A percentile compares a stretch with the other conserved stretches of the same genome.
These are phyloP conservation scores for Calonectria hongkongensis DNA, from an alignment of 2,329 filamentous ascomycete genomes.

Conservation along the genomic window DNA sequence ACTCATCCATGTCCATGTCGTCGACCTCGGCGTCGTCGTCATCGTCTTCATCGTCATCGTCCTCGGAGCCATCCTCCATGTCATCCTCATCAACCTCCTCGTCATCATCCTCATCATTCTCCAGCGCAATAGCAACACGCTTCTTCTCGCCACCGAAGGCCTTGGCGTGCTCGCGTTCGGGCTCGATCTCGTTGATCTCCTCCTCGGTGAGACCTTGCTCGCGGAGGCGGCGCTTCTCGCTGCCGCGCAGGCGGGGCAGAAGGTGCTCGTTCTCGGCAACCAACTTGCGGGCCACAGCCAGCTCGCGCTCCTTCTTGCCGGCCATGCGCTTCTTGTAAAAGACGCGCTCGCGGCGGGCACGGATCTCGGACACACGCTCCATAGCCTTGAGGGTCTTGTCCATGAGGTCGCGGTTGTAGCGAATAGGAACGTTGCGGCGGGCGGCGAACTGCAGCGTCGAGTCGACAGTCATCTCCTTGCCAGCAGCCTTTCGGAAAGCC, in stretches of 20 bases:
- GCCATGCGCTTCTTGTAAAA: constrained; percentile 97
- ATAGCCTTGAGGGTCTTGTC: constrained; percentile 93
- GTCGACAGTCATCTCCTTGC: constrained; percentile 95
- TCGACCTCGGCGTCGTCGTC: constrained; percentile 58
- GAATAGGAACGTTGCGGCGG: constrained; percentile 93
- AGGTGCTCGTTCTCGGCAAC: constrained; percentile 95
- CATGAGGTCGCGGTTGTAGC: constrained; percentile 96
- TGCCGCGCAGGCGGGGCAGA: constrained; percentile 82
- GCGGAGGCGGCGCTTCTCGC: constrained; percentile 76
- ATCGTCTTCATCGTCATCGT: constrained; percentile 61
- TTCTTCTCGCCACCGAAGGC: constrained; percentile 67
- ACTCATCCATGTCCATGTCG: constrained; percentile 57
- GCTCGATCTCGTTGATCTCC: constrained; percentile 69
- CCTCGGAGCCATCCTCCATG: constrained; percentile 54
- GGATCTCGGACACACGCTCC: constrained; percentile 91
- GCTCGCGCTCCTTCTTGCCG: constrained; percentile 89
- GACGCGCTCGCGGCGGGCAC: constrained; percentile 86
- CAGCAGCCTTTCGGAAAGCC: constrained; percentile 86
- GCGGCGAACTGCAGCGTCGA: constrained; percentile 93
- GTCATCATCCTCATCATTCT: constrained; percentile 61
- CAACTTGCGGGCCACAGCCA: constrained; percentile 87
- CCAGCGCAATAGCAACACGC: constrained; percentile 59
- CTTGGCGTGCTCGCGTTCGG: constrained; percentile 60
- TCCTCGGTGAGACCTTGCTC: constrained; percentile 69
- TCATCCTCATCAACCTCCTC: constrained; percentile 53